phyloP scores from a whole-genome alignment of 129 eudicot species.

The Artemisia annua region DNA sequence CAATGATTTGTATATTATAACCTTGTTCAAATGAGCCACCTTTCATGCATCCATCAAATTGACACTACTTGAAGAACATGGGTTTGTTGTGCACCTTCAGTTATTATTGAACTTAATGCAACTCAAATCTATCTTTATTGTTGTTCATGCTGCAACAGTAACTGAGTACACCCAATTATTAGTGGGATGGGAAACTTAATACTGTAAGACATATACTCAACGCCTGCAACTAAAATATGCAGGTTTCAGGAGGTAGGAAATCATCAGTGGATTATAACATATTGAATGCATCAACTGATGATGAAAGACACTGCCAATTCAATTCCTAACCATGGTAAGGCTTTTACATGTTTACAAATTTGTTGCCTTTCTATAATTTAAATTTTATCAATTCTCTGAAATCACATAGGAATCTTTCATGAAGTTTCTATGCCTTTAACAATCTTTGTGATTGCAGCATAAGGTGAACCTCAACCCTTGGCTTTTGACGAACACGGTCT shows the following conservation, averaged over 20 bases:
- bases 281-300: constrained; percentile 37
- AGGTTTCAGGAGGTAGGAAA: constrained; percentile 37
- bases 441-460: constrained; percentile 24
- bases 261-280: constrained; percentile 32
- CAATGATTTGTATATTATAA: background rate
- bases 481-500: constrained; percentile 29
- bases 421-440: background rate
- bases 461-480: constrained; percentile 31
- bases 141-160: background rate
- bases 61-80: background rate
- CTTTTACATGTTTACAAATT: background rate
- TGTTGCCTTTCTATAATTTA: background rate
- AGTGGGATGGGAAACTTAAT: background rate
- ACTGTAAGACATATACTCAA: background rate
- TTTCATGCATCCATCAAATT: background rate
- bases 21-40: background rate
- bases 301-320: constrained; percentile 40
- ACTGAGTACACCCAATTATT: background rate
- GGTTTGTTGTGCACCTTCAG: background rate
- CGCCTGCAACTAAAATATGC: constrained; percentile 8
- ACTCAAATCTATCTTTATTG: background rate
- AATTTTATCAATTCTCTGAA: background rate
- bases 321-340: constrained; percentile 26
- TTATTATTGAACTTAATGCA: background rate
- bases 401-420: background rate